A percentile compares a stretch with the other conserved stretches of the same genome.
These are phyloP conservation scores for Aspergillus caelatus DNA, from an alignment of 2,329 filamentous ascomycete species.

Conservation along the genomic window DNA sequence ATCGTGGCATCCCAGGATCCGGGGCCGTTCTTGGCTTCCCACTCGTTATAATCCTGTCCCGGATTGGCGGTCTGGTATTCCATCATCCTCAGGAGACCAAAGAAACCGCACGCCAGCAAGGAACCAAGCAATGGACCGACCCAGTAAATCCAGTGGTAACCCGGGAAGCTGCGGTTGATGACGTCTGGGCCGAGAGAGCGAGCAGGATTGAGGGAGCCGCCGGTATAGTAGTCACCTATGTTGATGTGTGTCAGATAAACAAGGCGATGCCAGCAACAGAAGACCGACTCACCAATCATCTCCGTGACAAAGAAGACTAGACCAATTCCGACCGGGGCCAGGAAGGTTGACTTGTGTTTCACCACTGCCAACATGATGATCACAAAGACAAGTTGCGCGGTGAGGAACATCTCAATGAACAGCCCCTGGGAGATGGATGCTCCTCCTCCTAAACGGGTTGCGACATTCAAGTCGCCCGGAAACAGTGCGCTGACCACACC, in stretches of 20 bases:
- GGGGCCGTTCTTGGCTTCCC: constrained; percentile 28
- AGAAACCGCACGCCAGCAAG: constrained; percentile 54
- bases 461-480: constrained; percentile 59
- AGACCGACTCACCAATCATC: constrained; percentile 43
- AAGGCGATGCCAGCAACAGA: too few species aligned
- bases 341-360: constrained; percentile 72
- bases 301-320: constrained; percentile 68
- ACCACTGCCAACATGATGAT: constrained; percentile 72
- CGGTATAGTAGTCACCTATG: constrained; percentile 51
- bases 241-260: neutral
- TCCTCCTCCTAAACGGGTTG: constrained; percentile 58
- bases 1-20: constrained; percentile 25
- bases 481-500: constrained; percentile 61
- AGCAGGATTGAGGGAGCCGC: constrained; percentile 52
- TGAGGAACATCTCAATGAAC: constrained; percentile 70
- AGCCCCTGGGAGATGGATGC: constrained; percentile 60
- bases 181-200: constrained; percentile 53
- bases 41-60: constrained; percentile 59
- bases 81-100: constrained; percentile 49
- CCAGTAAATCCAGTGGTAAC: constrained; percentile 57
- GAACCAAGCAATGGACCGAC: constrained; percentile 50
- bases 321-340: constrained; percentile 74
- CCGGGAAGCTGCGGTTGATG: constrained; percentile 48
- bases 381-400: constrained; percentile 64
- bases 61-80: constrained; percentile 50